A percentile compares a stretch with the other conserved stretches of the same genome.
These are phyloP conservation scores for Hymenoscyphus fraxineus DNA, from an alignment of 2,329 filamentous ascomycete genomes.

Conservation along the genomic window DNA sequence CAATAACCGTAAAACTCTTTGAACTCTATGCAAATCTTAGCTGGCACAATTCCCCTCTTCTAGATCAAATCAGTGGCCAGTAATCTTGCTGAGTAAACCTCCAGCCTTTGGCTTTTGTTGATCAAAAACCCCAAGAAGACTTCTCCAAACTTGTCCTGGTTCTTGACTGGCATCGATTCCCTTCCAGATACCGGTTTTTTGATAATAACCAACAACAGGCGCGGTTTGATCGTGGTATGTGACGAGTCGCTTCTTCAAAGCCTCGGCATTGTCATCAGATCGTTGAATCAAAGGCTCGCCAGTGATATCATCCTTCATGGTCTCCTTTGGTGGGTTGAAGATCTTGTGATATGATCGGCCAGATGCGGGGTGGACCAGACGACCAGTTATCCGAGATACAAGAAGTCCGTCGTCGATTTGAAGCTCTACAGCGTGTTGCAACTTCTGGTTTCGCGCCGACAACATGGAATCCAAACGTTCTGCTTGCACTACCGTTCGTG, in stretches of 20 bases:
- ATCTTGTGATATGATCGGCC: conserved; percentile 97
- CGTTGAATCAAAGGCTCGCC: conserved; percentile 96
- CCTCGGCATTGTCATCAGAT: conserved; percentile 93
- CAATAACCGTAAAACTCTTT: conserved; percentile 26
- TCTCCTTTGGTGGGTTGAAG: conserved; percentile 94
- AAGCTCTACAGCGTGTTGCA: conserved; percentile 94
- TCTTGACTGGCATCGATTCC: conserved; percentile 94
- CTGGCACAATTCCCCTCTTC: conserved; percentile 9
- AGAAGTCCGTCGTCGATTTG: conserved; percentile 94
- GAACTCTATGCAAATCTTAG: conserved; percentile 31
- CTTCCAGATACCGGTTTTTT: conserved; percentile 95
- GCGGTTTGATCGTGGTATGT: conserved; percentile 94
- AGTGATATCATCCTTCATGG: conserved; percentile 95
- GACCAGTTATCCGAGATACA: conserved; percentile 93
- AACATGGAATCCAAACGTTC: conserved; percentile 95
- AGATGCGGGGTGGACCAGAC: conserved; percentile 90
- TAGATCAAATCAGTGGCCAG: conserved; percentile 24
- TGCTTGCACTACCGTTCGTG: conserved; percentile 91
- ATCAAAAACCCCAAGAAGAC: conserved; percentile 79
- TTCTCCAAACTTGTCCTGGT: conserved; percentile 93
- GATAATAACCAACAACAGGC: conserved; percentile 94
- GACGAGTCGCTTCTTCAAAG: conserved; percentile 86
- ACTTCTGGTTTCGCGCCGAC: conserved; percentile 67
- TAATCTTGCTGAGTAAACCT: conserved; percentile 35
- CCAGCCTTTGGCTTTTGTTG: conserved; percentile 47